phyloP scores from a whole-genome alignment of 1,284 basidiomycete species.

The Athelia sp. region DNA sequence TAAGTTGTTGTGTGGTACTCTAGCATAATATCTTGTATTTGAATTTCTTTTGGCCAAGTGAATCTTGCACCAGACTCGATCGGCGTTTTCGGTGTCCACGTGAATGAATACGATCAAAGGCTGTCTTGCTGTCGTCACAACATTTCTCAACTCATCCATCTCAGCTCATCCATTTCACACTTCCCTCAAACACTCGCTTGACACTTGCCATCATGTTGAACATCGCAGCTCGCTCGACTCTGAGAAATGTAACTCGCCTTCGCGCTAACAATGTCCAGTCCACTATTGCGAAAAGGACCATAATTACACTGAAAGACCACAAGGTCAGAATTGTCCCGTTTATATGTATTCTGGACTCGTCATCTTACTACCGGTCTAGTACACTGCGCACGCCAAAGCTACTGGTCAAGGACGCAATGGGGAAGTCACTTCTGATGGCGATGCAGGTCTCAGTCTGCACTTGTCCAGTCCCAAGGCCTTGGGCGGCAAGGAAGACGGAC shows the following conservation, averaged over 20 bases:
- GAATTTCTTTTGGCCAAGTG: background rate
- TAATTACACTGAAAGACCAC: background rate
- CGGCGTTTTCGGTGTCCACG: background rate
- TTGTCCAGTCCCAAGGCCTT: conserved; percentile 28
- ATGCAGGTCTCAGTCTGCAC: conserved; percentile 25
- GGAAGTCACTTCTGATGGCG: conserved; percentile 26
- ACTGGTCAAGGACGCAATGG: conserved; percentile 32
- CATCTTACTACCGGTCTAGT: conserved; percentile 28
- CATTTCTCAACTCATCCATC: too few species aligned
- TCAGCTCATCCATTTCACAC: conserved; percentile 56
- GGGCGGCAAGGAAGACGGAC: conserved; percentile 36
- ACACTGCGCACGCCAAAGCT: conserved; percentile 30
- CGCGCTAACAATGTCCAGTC: background rate
- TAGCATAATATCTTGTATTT: conserved; percentile 5
- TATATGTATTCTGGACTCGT: conserved; percentile 11
- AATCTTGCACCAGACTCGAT: background rate
- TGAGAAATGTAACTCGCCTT: background rate
- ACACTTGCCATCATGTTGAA: conserved; percentile 52
- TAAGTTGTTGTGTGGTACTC: conserved; percentile 26
- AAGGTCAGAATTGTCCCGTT: background rate
- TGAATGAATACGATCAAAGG: background rate
- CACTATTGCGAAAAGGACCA: background rate
- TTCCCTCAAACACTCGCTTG: conserved; percentile 22
- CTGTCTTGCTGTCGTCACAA: too few species aligned
- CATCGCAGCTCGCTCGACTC: background rate